Conservation (phyloP, 2,329 filamentous ascomycete genomes). For the Leptographium lundbergii region DNA sequence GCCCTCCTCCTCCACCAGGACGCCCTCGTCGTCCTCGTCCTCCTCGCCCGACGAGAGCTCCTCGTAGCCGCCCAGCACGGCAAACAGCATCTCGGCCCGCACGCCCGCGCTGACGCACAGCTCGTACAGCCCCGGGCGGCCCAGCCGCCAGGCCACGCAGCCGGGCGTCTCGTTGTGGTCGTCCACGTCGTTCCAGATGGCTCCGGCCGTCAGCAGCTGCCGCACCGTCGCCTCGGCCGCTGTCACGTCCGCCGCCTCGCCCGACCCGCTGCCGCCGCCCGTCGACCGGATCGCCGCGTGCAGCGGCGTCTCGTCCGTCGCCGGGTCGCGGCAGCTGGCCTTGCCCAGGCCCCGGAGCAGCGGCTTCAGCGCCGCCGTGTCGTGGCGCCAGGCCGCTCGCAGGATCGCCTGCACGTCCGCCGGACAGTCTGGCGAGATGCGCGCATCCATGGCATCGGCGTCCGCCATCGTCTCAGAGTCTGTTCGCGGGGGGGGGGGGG, state of each 20-base stretch:
- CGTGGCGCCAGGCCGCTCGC: slow-evolving; percentile 42
- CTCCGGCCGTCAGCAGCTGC: slow-evolving; percentile 73
- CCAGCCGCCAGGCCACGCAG: slow-evolving; percentile 64
- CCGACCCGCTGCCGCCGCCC: no score
- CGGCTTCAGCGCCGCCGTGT: slow-evolving; percentile 53
- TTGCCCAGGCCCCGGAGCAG: slow-evolving; percentile 51
- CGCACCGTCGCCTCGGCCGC: slow-evolving; percentile 38
- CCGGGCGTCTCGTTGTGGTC: slow-evolving; percentile 79
- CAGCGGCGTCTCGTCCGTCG: slow-evolving; percentile 75
- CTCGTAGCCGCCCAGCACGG: slow-evolving; percentile 71
- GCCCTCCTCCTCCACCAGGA: slow-evolving; percentile 26
- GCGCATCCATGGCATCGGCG: slow-evolving; percentile 26
- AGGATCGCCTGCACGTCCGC: slow-evolving; percentile 37
- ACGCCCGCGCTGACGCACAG: slow-evolving; percentile 83
- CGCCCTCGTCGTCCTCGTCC: slow-evolving; percentile 27
- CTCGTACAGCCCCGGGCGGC: slow-evolving; percentile 60
- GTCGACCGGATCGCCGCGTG: slow-evolving; percentile 74
- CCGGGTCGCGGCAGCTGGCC: slow-evolving; percentile 69
- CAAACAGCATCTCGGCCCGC: slow-evolving; percentile 76
- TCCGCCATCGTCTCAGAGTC: background rate
- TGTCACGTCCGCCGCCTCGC: slow-evolving; percentile 32
- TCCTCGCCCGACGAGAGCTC: slow-evolving; percentile 46
- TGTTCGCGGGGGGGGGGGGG: no score
- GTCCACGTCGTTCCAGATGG: slow-evolving; percentile 96
- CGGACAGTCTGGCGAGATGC: slow-evolving; percentile 41